These are phyloP conservation scores for Eucalyptus victrix DNA, from an alignment of 345 rosid genomes.

Conservation along the genomic window DNA sequence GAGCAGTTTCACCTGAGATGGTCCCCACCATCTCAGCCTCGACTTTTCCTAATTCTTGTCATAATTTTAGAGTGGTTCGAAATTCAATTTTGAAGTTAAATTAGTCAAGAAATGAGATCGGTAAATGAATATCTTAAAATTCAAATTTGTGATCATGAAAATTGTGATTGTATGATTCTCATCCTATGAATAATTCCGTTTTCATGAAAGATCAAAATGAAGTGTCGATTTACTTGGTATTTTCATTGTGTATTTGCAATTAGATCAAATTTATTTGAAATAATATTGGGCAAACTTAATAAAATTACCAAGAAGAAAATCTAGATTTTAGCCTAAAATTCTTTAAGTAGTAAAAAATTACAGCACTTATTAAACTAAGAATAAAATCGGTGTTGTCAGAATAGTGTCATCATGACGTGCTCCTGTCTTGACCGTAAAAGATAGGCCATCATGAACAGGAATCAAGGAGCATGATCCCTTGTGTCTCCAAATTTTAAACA, in stretches of 20 bases:
- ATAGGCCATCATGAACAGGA: not conserved
- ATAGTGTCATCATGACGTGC: not conserved
- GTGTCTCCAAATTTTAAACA: not conserved
- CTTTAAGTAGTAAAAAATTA: not conserved
- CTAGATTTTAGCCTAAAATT: not conserved
- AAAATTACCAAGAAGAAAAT: not conserved
- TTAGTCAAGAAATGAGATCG: rapidly evolving
- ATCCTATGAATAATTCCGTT: not conserved
- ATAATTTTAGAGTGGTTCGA: rapidly evolving
- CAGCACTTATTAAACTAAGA: too few species aligned
- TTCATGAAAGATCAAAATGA: not conserved
- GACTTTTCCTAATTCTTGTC: not conserved
- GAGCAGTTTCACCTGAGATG: not conserved
- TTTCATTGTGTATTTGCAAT: not conserved
- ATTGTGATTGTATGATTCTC: not conserved
- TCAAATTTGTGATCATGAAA: not conserved
- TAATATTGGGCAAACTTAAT: not conserved
- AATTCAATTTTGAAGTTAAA: not conserved
- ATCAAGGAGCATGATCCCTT: not conserved
- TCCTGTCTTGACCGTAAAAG: not conserved
- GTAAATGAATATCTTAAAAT: not conserved
- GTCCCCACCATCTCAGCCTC: not conserved
- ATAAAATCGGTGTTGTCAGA: too few species aligned
- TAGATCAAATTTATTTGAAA: not conserved
- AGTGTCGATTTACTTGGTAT: not conserved